These are phyloP conservation scores for Phytophthora palmivora DNA, from an alignment of 352 stramenopile genomes.

Conservation along the genomic window DNA sequence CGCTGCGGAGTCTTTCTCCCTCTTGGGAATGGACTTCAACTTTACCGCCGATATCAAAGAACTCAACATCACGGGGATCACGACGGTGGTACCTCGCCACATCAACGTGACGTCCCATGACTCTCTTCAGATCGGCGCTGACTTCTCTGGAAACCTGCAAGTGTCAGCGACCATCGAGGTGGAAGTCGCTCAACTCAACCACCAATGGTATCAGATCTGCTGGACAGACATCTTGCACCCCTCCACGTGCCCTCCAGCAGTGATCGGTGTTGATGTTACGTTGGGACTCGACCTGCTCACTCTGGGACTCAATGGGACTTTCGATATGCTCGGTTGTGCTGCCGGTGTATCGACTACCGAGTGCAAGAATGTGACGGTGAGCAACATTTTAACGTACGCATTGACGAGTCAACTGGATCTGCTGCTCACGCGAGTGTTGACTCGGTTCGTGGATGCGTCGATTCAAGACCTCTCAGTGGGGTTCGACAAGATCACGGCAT, in stretches of 20 bases:
- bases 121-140: slow-evolving; percentile 31
- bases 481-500: slow-evolving; percentile 41
- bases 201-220: slow-evolving; percentile 53
- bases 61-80: slow-evolving; percentile 40
- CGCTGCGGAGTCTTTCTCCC: slow-evolving; percentile 30
- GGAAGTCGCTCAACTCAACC: slow-evolving; percentile 41
- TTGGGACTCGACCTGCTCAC: slow-evolving; percentile 36
- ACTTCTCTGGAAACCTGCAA: slow-evolving; percentile 42
- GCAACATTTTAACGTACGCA: slow-evolving; percentile 41
- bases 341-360: slow-evolving; percentile 19
- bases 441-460: slow-evolving; percentile 38
- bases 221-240: slow-evolving; percentile 51
- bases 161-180: slow-evolving; percentile 31
- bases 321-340: slow-evolving; percentile 35
- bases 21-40: slow-evolving; percentile 42
- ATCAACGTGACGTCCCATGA: slow-evolving; percentile 44
- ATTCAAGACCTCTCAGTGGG: slow-evolving; percentile 35
- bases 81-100: slow-evolving; percentile 37
- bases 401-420: slow-evolving; percentile 29
- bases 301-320: slow-evolving; percentile 29
- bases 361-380: slow-evolving; percentile 46
- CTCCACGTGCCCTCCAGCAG: slow-evolving; percentile 30
- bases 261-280: slow-evolving; percentile 38
- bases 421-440: slow-evolving; percentile 38
- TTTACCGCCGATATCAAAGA: slow-evolving; percentile 36